phyloP scores from a whole-genome alignment of 345 rosid genomes.

The Orychophragmus violaceus region DNA sequence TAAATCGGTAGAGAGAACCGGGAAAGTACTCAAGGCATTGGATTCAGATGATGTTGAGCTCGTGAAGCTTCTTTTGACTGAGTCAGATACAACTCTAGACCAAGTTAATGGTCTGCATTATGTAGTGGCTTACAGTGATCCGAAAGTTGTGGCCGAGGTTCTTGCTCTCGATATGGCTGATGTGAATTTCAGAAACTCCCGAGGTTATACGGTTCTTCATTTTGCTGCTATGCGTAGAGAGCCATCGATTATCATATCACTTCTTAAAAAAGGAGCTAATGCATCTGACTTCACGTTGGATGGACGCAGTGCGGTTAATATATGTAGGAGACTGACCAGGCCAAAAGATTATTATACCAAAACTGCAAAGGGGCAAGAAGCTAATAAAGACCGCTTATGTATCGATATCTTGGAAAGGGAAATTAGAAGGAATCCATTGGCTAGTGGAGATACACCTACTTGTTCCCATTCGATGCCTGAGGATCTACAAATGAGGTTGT shows the following conservation, averaged over 20 bases:
- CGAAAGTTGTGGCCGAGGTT: slow-evolving; percentile 77
- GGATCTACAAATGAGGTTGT: slow-evolving; percentile 80
- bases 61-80: slow-evolving; percentile 71
- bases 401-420: slow-evolving; percentile 83
- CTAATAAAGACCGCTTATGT: slow-evolving; percentile 72
- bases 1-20: slow-evolving; percentile 51
- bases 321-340: slow-evolving; percentile 76
- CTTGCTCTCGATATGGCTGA: slow-evolving; percentile 62
- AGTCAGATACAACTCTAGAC: slow-evolving; percentile 70
- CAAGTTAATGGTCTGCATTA: slow-evolving; percentile 85
- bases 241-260: slow-evolving; percentile 59
- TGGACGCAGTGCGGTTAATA: slow-evolving; percentile 78
- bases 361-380: slow-evolving; percentile 65
- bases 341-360: slow-evolving; percentile 79
- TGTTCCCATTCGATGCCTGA: slow-evolving; percentile 52
- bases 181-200: slow-evolving; percentile 60
- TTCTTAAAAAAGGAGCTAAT: slow-evolving; percentile 68
- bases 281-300: slow-evolving; percentile 59
- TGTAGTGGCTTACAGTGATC: slow-evolving; percentile 86
- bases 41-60: slow-evolving; percentile 97
- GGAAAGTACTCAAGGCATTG: slow-evolving; percentile 79
- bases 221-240: slow-evolving; percentile 86
- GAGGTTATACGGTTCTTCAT: slow-evolving; percentile 87
- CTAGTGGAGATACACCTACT: slow-evolving; percentile 38
- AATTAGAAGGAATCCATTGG: slow-evolving; percentile 71